Evolutionary conservation across 2,329 filamentous ascomycete genomes (phyloP), one percentile per base, ranked within the genome.

Genomic region (Trichoderma sp.): DNA sequence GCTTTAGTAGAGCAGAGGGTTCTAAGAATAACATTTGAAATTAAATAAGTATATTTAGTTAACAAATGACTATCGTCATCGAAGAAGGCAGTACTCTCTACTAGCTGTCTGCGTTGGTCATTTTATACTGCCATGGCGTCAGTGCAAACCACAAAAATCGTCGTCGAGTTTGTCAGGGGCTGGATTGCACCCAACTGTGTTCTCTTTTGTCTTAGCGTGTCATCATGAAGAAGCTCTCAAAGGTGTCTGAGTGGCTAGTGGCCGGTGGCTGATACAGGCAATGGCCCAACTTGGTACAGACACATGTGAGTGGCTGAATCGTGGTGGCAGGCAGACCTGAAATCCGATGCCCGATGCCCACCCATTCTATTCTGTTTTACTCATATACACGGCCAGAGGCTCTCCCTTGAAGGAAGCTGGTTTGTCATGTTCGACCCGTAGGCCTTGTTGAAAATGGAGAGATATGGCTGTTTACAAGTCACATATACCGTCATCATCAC

Each of bases 131-230:
- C n/a, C 46, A 11, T 49, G n/a, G 39, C 16, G 39, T 43, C 39
- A 30, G 24, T n/a, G 14, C 39, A 32, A 58, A 37, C 28, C 5
- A 24, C 43, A 49, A 30, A 30, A 30, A 43, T 43, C 49, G 34
- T 28, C 60, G 32, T 49, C 49, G 60, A 64, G 60, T 8, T 32
- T 28, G 30, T 49, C 60, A 54, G 60, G 60, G 60, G 60, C 49
- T 54, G 49, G n/a, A 18, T 18, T 52, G 60, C 21, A 63, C n/a
- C 52, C 46, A 49, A 24, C 46, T 11, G 46, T 49, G 46, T 49
- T 61, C 59, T 18, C 46, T 66, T 58, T 30, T 16, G 55, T 60
- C 65, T 52, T 63, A 21, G 64, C 51, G 63, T 39, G 61, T 28
- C 4, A 37, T 51, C 16, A n/a, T 43, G 39, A 43, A 43, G 55